phyloP scores from a whole-genome alignment of 192 early-diverging fungal species.

The Rhizophagus prolifer region DNA sequence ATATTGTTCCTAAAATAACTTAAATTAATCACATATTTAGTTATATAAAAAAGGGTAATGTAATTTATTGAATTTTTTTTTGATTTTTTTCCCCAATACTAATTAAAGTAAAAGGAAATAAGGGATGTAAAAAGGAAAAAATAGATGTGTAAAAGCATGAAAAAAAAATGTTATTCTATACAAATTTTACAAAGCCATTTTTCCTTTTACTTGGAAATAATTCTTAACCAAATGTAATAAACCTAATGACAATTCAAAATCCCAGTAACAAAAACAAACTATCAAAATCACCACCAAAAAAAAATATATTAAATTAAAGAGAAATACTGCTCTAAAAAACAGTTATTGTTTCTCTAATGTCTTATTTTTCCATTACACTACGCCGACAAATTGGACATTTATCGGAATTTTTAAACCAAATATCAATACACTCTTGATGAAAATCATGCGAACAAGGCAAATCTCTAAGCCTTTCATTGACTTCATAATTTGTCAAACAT shows the following conservation, averaged over 20 bases:
- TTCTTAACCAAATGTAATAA: neutral
- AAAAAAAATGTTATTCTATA: neutral
- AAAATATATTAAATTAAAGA: neutral
- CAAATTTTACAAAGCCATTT: neutral
- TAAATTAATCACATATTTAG: neutral
- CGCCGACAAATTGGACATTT: slow-evolving; percentile 53
- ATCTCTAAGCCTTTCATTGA: slow-evolving; percentile 44
- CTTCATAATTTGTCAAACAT: slow-evolving; percentile 52
- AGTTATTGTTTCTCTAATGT: neutral
- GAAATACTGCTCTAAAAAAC: neutral
- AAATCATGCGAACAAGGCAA: slow-evolving; percentile 56
- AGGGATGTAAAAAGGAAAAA: neutral
- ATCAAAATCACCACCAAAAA: neutral
- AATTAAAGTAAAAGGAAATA: neutral
- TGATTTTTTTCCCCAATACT: neutral
- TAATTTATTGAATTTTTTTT: neutral
- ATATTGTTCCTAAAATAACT: neutral
- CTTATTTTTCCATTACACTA: neutral
- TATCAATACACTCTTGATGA: slow-evolving; percentile 54
- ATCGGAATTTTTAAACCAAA: slow-evolving; percentile 51
- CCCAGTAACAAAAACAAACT: neutral
- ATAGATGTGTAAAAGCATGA: neutral
- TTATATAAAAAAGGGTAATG: neutral
- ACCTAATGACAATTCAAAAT: neutral
- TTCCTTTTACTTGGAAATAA: neutral